Base-by-base conservation (phyloP, 495 filamentous ascomycete species). In the Filosporella fistucella region DNA sequence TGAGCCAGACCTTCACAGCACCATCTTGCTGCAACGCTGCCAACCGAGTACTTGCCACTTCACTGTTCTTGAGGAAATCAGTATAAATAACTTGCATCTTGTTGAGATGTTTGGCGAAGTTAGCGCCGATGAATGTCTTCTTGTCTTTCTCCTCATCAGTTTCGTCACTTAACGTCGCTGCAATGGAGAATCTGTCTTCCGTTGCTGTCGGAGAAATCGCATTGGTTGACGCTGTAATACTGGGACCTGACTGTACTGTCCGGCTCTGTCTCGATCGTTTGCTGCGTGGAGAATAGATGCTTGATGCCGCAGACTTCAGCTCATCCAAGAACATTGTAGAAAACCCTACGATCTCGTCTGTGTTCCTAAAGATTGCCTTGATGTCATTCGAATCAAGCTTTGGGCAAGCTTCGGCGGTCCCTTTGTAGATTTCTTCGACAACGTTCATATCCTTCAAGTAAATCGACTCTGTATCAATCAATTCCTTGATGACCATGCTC, bases 401-500 rank as follows among this genome's bases (percentile, higher is more conserved):
- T 16, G 88, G 77, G 37, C 84, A 85, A 14, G 88, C 82, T 51
- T 85, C 85, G 0, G 88, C 89, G 0, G 93, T 96, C n/a, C 85
- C 88, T 64, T 91, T 94, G 71, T 96, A 98, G 35, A 97, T 96
- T 57, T 96, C 89, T 58, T 94, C 87, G 5, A 94, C 83, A 30
- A 98, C 88, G 56, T 86, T 95, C 88, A 98, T 91, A 65, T 98
- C 93, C 51, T 85, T 76, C 36, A 88, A 76, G 63, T 91, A 97
- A 13, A 80, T 78, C 23, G 85, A 78, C 60, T 98, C 93, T 2
- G 94, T 98, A 55, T 95, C 88, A 30, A 96, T 77, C 17, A 98
- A 70, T 63, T 98, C 93, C 53, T 89, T 86, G 54, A 98, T 86
- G 44, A 91, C 74, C 57, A 90, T 72, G 26, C 81, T 77, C 13